phyloP scores from a whole-genome alignment of 768 basidiomycete species.

The Kwoniella bestiolae region DNA sequence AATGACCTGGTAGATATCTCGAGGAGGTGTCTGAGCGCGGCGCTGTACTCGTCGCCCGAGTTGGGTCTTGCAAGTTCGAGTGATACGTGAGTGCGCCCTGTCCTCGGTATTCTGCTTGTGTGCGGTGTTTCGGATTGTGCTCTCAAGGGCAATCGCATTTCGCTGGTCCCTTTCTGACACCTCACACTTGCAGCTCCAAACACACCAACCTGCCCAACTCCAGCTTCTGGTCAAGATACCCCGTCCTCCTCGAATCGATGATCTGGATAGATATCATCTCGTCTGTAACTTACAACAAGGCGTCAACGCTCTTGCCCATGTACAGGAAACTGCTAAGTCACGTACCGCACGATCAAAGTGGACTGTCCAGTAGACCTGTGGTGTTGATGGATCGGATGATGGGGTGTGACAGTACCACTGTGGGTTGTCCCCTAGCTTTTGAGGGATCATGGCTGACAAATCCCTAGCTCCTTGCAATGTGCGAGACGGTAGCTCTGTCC shows the following conservation, averaged over 20 bases:
- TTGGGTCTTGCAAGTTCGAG: background rate
- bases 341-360: background rate
- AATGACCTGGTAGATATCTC: constrained; percentile 10
- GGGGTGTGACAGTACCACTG: constrained; percentile 37
- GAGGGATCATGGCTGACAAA: background rate
- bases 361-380: background rate
- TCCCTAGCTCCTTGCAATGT: constrained; percentile 25
- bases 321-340: constrained; percentile 24
- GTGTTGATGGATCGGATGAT: constrained; percentile 26
- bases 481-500: constrained; percentile 24
- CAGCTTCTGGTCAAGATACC: constrained; percentile 24
- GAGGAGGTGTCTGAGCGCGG: constrained; percentile 25
- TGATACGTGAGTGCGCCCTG: background rate
- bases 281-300: constrained; percentile 28
- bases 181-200: constrained; percentile 4
- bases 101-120: too few species aligned
- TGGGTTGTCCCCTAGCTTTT: constrained; percentile 2
- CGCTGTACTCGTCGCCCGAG: constrained; percentile 22
- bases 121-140: too few species aligned
- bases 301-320: constrained; percentile 14
- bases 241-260: constrained; percentile 20
- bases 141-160: too few species aligned
- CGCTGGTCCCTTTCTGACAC: too few species aligned
- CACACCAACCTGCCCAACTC: background rate
- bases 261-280: constrained; percentile 36